Base-by-base conservation (phyloP, 208 protist genomes). In the Zelonia costaricensis region DNA sequence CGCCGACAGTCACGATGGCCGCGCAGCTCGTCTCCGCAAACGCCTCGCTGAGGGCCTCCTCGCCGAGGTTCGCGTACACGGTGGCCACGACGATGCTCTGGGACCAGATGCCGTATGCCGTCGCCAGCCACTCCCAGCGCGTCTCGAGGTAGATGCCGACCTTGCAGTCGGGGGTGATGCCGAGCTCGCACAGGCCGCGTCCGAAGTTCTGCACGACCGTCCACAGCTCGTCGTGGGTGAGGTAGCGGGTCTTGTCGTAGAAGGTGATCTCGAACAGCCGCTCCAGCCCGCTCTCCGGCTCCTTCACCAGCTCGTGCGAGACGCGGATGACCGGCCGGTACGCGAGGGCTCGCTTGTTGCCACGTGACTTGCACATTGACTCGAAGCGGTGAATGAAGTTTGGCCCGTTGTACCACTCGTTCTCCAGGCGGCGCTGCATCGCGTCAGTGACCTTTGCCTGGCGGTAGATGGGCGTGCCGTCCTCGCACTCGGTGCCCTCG, bases 21-120 rank as follows among this genome's bases (percentile, higher is more conserved):
- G 30, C 47, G 49, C 86, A 88, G 40, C 80, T 69, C 10, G 82
- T 76, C 66, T 95, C 86, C 48, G 76, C 22, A 8, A 97, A 68
- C 5, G 91, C 91, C 54, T 93, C 86, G 48, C 82, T 40, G 31
- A 96, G 74, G n/a, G 84, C 84, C 25, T 86, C 80, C 20, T 89
- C 65, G 44, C 88, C 88, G 6, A 97, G 74, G 49, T 91, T 97
- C 7, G 91, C 81, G 72, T 97, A 95, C 18, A 92, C 84, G 15
- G 87, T 95, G 10, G 73, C 74, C n/a, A 64, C 76, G 42, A 91
- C 61, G 60, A 91, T 82, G n/a, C 59, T 59, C 38, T 86, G 82
- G 10, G 84, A 75, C 85, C 86, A 93, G 35, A 86, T 57, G 33
- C 82, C 81, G 22, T 86, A 63, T 40, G 86, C 62, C 10, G 72